Base-by-base conservation (phyloP, 805 yeast genomes). In the Teunomyces stri region DNA sequence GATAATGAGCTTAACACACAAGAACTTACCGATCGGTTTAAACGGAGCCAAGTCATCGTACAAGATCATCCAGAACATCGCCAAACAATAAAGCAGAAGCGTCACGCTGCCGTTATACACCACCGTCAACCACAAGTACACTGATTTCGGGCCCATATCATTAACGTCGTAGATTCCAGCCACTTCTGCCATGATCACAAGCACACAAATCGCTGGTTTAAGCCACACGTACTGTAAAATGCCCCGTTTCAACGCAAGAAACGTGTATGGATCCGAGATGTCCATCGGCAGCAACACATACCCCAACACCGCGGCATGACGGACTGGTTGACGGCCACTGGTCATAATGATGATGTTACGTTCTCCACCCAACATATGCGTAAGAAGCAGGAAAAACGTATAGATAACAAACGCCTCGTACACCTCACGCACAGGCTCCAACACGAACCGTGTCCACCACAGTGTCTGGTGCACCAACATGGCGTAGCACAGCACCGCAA, bases 371-470 rank as follows among this genome's bases (percentile, higher is more conserved):
- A 94, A 74, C 71, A 89, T 79, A 52, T 84, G 80, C 0, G 95
- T 89, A 46, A 94, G 71, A 25, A 90, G 73, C 28, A 92, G 79
- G 70, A 88, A 92, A 63, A 94, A 94, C 1, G 97, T 89, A 65
- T 94, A 94, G 29, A 94, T 87, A 29, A 91, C 97, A 67, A 94
- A 89, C 0, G 98, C 97, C 65, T 94, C 99, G 65, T 94, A 94
- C 1, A 92, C 80, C 62, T 94, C 99, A 39, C 94, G 74, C 0
- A 87, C 57, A 0, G 96, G 96, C 55, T 87, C 94, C 11, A 73
- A 53, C 2, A 89, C 55, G 47, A 72, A 71, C 46, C 64, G 68
- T 42, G 75, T 81, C 27, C 70, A 51, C 4, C 55, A 54, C n/a
- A 73, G 58, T 13, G 64, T 61, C 13, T 71, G 80, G 62, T 73